Evolutionary conservation across 352 stramenopile genomes (phyloP).

Genomic region (Thalassiosira exigua): DNA sequence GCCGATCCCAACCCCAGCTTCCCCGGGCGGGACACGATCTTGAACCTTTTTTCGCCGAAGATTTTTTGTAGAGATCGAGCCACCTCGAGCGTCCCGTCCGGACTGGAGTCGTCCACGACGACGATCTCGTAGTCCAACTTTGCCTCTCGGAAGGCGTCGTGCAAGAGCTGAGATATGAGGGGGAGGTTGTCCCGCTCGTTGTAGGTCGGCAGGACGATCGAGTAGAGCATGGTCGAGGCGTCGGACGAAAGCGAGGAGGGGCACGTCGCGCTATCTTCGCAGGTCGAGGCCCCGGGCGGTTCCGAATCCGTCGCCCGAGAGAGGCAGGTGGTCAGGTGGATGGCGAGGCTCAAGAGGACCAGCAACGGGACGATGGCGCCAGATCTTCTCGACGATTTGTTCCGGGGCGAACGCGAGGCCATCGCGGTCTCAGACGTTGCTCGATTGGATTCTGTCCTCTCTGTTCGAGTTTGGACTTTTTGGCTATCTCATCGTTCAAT

Average conservation of each 20-base stretch:
- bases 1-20: conserved; percentile 96
- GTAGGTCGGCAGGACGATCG: conserved; percentile 97
- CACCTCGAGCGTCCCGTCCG: conserved; percentile 95
- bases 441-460: too few relatives aligned
- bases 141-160: conserved; percentile 90
- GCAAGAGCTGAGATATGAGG: conserved; percentile 96
- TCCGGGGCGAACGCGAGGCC: too few relatives aligned
- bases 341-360: too few relatives aligned
- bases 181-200: conserved; percentile 98
- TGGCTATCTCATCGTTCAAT: too few relatives aligned
- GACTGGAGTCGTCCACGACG: conserved; percentile 97
- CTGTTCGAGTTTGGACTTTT: too few relatives aligned
- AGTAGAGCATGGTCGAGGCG: conserved; percentile 85
- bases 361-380: too few relatives aligned
- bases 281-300: too few relatives aligned
- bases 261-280: not conserved
- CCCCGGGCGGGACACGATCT: conserved; percentile 92
- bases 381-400: too few relatives aligned
- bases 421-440: too few relatives aligned
- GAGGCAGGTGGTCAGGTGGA: too few relatives aligned
- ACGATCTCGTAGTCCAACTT: conserved; percentile 94
- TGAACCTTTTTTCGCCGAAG: conserved; percentile 87
- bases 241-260: not conserved
- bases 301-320: too few relatives aligned
- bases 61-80: conserved; percentile 85